Conservation (phyloP, 192 early-diverging fungal species). For the Backusella macrospora region DNA sequence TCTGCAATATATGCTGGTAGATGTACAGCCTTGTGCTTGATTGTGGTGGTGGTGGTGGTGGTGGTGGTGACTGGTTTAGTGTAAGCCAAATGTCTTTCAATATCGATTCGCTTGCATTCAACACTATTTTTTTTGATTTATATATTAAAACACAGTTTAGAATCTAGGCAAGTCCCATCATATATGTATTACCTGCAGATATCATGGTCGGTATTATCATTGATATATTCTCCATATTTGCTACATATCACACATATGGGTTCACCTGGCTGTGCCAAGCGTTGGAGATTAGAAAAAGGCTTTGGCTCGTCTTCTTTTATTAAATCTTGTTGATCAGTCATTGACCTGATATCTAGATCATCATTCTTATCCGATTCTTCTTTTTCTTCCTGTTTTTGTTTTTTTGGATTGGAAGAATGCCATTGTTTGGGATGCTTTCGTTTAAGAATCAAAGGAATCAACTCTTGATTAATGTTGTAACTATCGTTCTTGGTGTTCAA, state of each 20-base stretch:
- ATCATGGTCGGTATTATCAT: constrained; percentile 43
- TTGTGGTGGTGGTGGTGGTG: not conserved
- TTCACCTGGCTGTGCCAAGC: constrained; percentile 29
- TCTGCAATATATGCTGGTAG: constrained; percentile 16
- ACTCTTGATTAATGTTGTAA: not conserved
- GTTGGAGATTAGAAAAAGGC: constrained; percentile 34
- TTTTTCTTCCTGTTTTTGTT: not conserved
- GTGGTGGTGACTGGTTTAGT: not conserved
- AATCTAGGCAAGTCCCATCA: not conserved
- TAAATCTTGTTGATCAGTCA: not conserved
- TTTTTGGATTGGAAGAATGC: not conserved
- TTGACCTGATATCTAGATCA: not conserved
- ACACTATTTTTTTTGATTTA: constrained; percentile 28
- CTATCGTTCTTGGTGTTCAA: not conserved
- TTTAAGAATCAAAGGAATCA: constrained; percentile 4
- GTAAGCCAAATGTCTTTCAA: not conserved
- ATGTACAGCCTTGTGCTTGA: not conserved
- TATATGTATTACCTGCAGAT: constrained; percentile 43
- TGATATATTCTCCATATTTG: constrained; percentile 50
- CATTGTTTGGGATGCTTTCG: constrained; percentile 9
- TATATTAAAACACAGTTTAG: no score
- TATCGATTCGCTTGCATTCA: constrained; percentile 44
- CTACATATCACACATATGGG: constrained; percentile 49
- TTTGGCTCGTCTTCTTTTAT: constrained; percentile 2
- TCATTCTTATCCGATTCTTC: not conserved